Base-by-base conservation (phyloP, 345 rosid genomes). In the Nephelium lappaceum region DNA sequence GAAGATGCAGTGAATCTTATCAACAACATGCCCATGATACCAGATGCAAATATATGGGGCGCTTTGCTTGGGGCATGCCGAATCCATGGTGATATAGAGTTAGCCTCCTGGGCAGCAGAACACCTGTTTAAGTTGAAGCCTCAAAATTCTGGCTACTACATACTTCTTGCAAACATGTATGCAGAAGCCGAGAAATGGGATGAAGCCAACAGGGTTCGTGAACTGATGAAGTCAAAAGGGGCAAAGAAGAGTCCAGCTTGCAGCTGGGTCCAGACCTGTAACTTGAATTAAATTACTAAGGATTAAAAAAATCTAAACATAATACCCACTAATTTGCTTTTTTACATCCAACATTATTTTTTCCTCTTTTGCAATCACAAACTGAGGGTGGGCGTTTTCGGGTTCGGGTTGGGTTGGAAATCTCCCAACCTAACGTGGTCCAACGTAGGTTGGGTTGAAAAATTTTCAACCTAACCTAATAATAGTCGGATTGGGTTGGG, bases 41-140 rank as follows among this genome's bases (percentile, higher is more conserved):
- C 90, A 15, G 87, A 83, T 65, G 79, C 86, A 39, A 80, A 86
- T 81, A 75, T 84, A 15, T 87, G 90, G 92, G 91, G 89, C 14
- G 87, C 91, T 74, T 78, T 89, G 63, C 86, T 89, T 11, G 89
- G 90, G 24, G 89, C 91, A 47, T 85, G 92, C 77, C 77, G 89
- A 24, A 78, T 83, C 21, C 84, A 83, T 36, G 88, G 89, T 61
- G 72, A 86, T 73, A 27, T 88, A 25, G 92, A 87, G 72, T 57
- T 91, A 71, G 91, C 83, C 31, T 63, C 82, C 69, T 90, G 86
- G 85, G 88, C 89, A 61, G 95, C 92, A 0, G 83, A 82, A 74
- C 84, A 82, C 57, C 81, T 89, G 75, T 83, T 91, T 38, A 53
- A 83, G 82, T 71, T 91, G 80, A 87, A 85, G 79, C 93, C 95